phyloP scores from a whole-genome alignment of 352 stramenopile genomes.

The Phytophthora pinifolia region DNA sequence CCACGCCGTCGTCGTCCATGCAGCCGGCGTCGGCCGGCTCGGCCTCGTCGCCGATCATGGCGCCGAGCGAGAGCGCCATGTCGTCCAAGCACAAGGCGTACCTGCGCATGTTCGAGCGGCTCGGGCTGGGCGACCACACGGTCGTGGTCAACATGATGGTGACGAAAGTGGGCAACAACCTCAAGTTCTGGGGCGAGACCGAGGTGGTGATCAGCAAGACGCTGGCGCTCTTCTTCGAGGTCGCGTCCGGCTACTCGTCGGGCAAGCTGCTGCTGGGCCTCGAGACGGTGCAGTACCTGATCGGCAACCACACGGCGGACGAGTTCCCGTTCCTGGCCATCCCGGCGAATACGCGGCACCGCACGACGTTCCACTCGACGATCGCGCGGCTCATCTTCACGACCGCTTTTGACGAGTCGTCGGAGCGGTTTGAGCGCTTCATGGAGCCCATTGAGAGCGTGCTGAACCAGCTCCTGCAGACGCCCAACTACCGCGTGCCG shows the following conservation, averaged over 20 bases:
- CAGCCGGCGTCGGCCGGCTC: conserved; percentile 28
- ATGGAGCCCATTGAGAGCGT: conserved; percentile 93
- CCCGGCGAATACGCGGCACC: conserved; percentile 92
- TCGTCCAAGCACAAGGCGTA: conserved; percentile 96
- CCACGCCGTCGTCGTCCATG: conserved; percentile 53
- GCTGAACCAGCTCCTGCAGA: conserved; percentile 80
- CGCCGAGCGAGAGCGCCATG: conserved; percentile 60
- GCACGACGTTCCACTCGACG: conserved; percentile 97
- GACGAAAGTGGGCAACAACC: conserved; percentile 98
- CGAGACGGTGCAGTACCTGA: conserved; percentile 97
- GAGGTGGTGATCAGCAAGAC: conserved; percentile 96
- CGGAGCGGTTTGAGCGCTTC: conserved; percentile 96
- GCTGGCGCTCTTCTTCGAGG: conserved; percentile 96
- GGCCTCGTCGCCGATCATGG: conserved; percentile 81
- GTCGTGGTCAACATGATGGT: conserved; percentile 98
- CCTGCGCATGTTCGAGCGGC: conserved; percentile 96
- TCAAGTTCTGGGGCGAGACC: conserved; percentile 98
- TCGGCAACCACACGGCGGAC: conserved; percentile 95
- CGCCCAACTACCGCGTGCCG: conserved; percentile 66
- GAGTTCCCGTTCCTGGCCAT: conserved; percentile 97
- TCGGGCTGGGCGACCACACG: conserved; percentile 97
- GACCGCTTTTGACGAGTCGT: conserved; percentile 92
- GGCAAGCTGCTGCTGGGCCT: conserved; percentile 97
- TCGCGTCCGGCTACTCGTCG: conserved; percentile 95
- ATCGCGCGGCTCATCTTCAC: conserved; percentile 96